Evolutionary conservation across 2,329 filamentous ascomycete genomes (phyloP).

Genomic region (Trichoderma citrinoviride): DNA sequence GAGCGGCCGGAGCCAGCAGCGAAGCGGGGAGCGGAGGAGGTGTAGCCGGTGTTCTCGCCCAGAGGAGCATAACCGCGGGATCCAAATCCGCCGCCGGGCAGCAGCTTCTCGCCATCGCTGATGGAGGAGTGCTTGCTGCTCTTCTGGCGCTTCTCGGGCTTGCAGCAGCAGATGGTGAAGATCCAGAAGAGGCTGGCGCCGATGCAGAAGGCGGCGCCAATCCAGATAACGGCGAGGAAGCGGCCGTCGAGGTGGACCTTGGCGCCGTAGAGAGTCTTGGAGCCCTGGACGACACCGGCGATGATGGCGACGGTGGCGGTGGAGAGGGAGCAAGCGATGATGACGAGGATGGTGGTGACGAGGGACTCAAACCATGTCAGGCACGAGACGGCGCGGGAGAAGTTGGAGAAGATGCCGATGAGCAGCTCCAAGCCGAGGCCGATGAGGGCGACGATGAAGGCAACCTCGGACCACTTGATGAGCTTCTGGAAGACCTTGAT

Average conservation of each 20-base stretch:
- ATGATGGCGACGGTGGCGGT: conserved; percentile 72
- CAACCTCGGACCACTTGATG: conserved; percentile 78
- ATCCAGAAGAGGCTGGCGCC: conserved; percentile 85
- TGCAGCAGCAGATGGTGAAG: conserved; percentile 88
- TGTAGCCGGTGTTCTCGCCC: conserved; percentile 38
- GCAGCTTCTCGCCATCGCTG: conserved; percentile 51
- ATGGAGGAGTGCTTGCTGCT: conserved; percentile 34
- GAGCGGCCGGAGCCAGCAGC: conserved; percentile 43
- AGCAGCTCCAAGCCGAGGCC: conserved; percentile 69
- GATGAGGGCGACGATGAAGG: conserved; percentile 71
- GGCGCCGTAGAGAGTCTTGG: conserved; percentile 70
- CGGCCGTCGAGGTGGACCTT: conserved; percentile 61
- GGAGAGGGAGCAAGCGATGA: conserved; percentile 68
- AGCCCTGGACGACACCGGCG: conserved; percentile 49
- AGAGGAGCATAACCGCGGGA: conserved; percentile 38
- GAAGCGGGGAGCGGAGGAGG: conserved; percentile 36
- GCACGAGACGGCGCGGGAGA: conserved; percentile 77
- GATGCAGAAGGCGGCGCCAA: conserved; percentile 74
- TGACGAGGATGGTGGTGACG: conserved; percentile 52
- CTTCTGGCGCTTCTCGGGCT: conserved; percentile 43
- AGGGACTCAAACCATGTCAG: conserved; percentile 74
- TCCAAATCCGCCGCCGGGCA: conserved; percentile 37
- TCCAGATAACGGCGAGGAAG: conserved; percentile 73
- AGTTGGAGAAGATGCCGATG: conserved; percentile 78
- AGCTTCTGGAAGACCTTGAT: conserved; percentile 72